Base-by-base conservation (phyloP, 768 basidiomycete species). In the Lactarius indigo region DNA sequence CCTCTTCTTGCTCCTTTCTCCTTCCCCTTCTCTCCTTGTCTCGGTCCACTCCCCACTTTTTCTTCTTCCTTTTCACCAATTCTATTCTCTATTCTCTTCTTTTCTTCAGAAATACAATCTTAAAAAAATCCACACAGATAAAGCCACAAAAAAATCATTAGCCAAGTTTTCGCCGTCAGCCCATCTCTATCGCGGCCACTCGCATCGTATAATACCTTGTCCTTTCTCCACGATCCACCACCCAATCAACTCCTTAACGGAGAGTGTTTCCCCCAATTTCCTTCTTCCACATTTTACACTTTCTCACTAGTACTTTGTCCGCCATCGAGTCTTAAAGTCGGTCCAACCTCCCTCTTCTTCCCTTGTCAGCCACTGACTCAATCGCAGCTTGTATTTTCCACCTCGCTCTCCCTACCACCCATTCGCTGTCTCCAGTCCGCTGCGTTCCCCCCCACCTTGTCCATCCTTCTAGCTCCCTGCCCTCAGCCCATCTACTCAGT, bases 331-430 rank as follows among this genome's bases (percentile, higher is more conserved):
- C 64, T 55, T 68, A 64, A 67, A 68, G 63, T 63, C 28, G 10
- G 61, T 59, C 33, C 28, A 42, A 30, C 13, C 8, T 44, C 10
- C 15, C 37, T 20, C 20, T 18, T 37, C 23, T 44, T 59, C 4
- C 62, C n/a, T 20, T 35, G 68, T 64, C 70, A 59, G 64, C 70
- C 64, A 37, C 64, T 69, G 33, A 52, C 44, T 52, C 28, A n/a
- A 64, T 69, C 69, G 64, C 72, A 77, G 76, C 70, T 76, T 77
- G 77, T 76, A 74, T 75, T 71, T 71, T 66, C 65, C 73, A 70
- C 70, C 64, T 60, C 63, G 56, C 61, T 66, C 56, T 66, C 56
- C 61, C 57, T 60, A 63, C 68, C 70, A 66, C 54, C 62, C 69
- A 56, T 64, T 66, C 64, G 64, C 70, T 63, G 65, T 72, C 65